Evolutionary conservation across 2,329 filamentous ascomycete genomes (phyloP).

Genomic region (Samsoniella hepiali): DNA sequence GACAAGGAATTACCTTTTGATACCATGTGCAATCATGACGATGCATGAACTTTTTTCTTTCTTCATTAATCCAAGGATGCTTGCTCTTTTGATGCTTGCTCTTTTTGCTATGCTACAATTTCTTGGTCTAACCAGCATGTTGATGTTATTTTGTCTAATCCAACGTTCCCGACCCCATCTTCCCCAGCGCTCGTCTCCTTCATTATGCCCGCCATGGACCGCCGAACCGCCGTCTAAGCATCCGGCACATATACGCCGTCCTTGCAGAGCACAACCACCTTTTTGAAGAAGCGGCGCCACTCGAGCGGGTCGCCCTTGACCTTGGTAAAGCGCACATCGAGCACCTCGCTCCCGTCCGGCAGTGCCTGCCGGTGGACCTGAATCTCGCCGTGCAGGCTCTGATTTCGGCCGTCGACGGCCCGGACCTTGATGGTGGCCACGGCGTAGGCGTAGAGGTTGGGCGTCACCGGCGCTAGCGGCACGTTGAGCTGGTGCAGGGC

Average conservation of each 20-base stretch:
- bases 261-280: conserved; percentile 81
- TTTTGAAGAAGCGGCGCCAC: conserved; percentile 97
- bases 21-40: background rate
- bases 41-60: background rate
- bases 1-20: background rate
- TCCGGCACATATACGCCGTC: conserved; percentile 68
- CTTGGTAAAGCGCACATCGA: conserved; percentile 90
- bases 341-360: conserved; percentile 56
- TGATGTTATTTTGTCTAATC: conserved; percentile 14
- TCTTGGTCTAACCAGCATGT: conserved; percentile 14
- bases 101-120: conserved; percentile 12
- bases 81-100: background rate
- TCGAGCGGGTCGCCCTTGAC: conserved; percentile 93
- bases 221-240: conserved; percentile 30
- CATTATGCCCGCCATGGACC: background rate
- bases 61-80: conserved; percentile 7
- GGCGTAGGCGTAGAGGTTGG: conserved; percentile 51
- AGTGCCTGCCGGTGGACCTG: conserved; percentile 64
- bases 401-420: conserved; percentile 68
- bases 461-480: conserved; percentile 55
- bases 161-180: background rate
- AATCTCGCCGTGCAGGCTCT: conserved; percentile 72
- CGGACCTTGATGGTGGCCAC: conserved; percentile 68
- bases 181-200: background rate
- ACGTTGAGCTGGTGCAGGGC: conserved; percentile 84